A percentile compares a stretch with the other conserved stretches of the same genome.
Conservation (phyloP, 1,284 basidiomycete genomes). For the Inonotus obliquus region DNA sequence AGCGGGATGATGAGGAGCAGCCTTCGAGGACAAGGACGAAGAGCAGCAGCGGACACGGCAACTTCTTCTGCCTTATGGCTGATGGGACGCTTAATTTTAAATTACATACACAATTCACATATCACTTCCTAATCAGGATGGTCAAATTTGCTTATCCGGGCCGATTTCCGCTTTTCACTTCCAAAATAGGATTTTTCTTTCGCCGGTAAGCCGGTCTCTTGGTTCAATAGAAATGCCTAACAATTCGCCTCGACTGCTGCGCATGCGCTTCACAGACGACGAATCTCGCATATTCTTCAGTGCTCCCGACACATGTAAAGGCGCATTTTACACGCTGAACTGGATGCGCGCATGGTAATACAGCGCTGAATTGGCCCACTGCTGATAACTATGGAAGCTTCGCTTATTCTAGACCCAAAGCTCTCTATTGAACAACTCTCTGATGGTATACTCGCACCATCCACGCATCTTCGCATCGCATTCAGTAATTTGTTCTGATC, state of each 20-base stretch:
- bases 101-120: neutral
- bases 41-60: neutral
- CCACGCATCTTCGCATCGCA: neutral
- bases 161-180: too few relatives aligned
- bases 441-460: neutral
- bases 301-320: neutral
- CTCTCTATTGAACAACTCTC: neutral
- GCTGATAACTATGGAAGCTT: neutral
- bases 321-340: neutral
- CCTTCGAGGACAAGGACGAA: neutral
- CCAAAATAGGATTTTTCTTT: neutral
- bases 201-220: neutral
- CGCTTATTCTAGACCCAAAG: neutral
- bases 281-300: too few relatives aligned
- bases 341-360: neutral
- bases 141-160: neutral
- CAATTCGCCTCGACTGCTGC: neutral
- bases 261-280: too few relatives aligned
- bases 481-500: neutral
- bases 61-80: constrained; percentile 2
- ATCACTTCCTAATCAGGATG: neutral
- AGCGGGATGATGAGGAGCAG: neutral
- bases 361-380: neutral
- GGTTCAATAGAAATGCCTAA: neutral
- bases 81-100: constrained; percentile 6